A percentile compares a stretch with the other conserved stretches of the same genome.
phyloP scores from a whole-genome alignment of 257 asterid species.

The Solanum sitiens region DNA sequence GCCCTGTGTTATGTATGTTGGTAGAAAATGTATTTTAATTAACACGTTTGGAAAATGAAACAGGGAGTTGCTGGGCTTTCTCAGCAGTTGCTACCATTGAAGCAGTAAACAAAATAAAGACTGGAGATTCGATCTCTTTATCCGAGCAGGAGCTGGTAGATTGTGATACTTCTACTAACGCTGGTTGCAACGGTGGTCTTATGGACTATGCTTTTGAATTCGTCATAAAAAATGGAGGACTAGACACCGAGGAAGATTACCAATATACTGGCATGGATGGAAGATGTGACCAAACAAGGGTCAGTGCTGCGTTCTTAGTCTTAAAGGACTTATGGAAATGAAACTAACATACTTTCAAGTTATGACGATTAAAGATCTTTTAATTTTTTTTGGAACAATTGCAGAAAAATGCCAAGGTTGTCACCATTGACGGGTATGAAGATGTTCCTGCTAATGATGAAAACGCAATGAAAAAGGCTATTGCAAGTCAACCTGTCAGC shows the following conservation, averaged over 20 bases:
- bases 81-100: slow-evolving; percentile 33
- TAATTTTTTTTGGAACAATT: background rate
- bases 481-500: slow-evolving; percentile 41
- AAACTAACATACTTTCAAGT: background rate
- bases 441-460: slow-evolving; percentile 36
- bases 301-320: background rate
- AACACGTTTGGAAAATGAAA: background rate
- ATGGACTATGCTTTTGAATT: slow-evolving; percentile 35
- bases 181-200: slow-evolving; percentile 36
- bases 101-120: slow-evolving; percentile 16
- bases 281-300: slow-evolving; percentile 28
- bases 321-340: background rate
- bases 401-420: slow-evolving; percentile 69
- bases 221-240: slow-evolving; percentile 29
- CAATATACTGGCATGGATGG: slow-evolving; percentile 24
- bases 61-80: slow-evolving; percentile 51
- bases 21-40: background rate
- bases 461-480: slow-evolving; percentile 44
- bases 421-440: slow-evolving; percentile 45
- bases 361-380: background rate
- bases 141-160: slow-evolving; percentile 44
- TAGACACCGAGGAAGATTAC: slow-evolving; percentile 33
- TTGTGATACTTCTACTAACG: slow-evolving; percentile 17
- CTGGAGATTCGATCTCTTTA: slow-evolving; percentile 19
- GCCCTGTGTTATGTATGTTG: background rate